Conservation (phyloP, 169 alveolate genomes). For the Eimeria sp. region DNA sequence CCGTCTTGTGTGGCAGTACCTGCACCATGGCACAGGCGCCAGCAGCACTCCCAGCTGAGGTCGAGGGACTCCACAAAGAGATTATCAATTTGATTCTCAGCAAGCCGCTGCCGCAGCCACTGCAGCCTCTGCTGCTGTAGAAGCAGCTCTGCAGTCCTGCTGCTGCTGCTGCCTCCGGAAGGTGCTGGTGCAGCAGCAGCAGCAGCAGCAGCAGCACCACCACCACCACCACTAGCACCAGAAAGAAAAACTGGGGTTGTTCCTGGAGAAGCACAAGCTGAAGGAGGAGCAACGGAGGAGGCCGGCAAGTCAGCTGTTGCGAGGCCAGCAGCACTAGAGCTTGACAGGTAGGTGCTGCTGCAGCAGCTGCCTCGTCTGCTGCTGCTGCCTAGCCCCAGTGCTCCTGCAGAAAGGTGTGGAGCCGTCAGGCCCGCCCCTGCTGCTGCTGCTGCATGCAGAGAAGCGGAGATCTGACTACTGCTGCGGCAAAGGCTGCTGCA, state of each 20-base stretch:
- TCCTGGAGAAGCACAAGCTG: slow-evolving; percentile 14
- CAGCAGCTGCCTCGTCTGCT: slow-evolving; percentile 75
- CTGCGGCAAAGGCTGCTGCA: slow-evolving; percentile 69
- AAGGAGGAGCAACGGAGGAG: slow-evolving; percentile 17
- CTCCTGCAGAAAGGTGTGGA: not conserved
- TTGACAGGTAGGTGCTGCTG: slow-evolving; percentile 50
- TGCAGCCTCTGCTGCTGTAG: slow-evolving; percentile 54
- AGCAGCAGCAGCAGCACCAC: not conserved
- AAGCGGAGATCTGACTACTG: slow-evolving; percentile 45
- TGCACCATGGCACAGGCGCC: slow-evolving; percentile 29
- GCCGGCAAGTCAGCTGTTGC: slow-evolving; percentile 13
- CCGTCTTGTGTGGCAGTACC: not conserved
- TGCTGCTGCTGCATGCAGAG: slow-evolving; percentile 50
- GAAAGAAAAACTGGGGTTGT: not conserved
- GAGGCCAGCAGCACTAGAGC: slow-evolving; percentile 42
- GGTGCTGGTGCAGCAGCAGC: slow-evolving; percentile 10
- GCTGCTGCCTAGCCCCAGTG: slow-evolving; percentile 42
- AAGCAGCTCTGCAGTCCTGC: slow-evolving; percentile 22
- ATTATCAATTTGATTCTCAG: slow-evolving; percentile 34
- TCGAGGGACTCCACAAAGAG: slow-evolving; percentile 36
- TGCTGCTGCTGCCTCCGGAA: not conserved
- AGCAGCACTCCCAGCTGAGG: slow-evolving; percentile 51
- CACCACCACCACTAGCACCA: not conserved
- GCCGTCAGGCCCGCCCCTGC: slow-evolving; percentile 32
- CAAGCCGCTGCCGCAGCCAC: slow-evolving; percentile 67